Conservation (phyloP, 495 filamentous ascomycete species). For the Trichoderma parareesei region DNA sequence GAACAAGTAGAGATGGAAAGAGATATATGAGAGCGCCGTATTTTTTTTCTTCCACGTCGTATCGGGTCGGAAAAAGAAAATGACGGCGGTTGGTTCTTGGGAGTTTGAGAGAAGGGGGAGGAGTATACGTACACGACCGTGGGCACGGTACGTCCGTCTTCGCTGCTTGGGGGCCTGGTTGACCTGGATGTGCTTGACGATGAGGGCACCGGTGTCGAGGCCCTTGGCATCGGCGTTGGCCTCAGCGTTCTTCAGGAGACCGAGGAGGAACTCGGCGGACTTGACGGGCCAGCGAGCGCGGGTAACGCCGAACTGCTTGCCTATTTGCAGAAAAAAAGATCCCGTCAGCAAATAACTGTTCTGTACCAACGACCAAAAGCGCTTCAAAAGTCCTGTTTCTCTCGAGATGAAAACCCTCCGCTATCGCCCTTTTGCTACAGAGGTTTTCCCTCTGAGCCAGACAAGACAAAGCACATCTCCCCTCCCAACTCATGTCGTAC, state of each 20-base stretch:
- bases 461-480: neutral
- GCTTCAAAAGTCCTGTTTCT: neutral
- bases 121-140: conserved; percentile 83
- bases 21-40: too few relatives aligned
- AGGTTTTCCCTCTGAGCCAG: too few relatives aligned
- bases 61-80: too few relatives aligned
- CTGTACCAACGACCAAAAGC: neutral
- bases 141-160: conserved; percentile 96
- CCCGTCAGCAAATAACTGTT: conserved; percentile 1
- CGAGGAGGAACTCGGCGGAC: conserved; percentile 94
- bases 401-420: neutral
- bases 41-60: too few relatives aligned
- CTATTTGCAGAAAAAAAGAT: conserved; percentile 38
- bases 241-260: conserved; percentile 97
- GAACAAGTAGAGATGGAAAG: neutral
- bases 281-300: conserved; percentile 98
- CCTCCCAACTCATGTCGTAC: conserved; percentile 41
- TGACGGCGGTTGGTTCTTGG: too few relatives aligned
- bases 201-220: conserved; percentile 90
- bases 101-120: neutral
- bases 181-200: conserved; percentile 99
- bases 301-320: conserved; percentile 96
- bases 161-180: conserved; percentile 99
- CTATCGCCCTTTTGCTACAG: neutral
- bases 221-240: conserved; percentile 99